These are phyloP conservation scores for Cryptococcus sp. DNA, from an alignment of 1,284 basidiomycete genomes.

Conservation along the genomic window DNA sequence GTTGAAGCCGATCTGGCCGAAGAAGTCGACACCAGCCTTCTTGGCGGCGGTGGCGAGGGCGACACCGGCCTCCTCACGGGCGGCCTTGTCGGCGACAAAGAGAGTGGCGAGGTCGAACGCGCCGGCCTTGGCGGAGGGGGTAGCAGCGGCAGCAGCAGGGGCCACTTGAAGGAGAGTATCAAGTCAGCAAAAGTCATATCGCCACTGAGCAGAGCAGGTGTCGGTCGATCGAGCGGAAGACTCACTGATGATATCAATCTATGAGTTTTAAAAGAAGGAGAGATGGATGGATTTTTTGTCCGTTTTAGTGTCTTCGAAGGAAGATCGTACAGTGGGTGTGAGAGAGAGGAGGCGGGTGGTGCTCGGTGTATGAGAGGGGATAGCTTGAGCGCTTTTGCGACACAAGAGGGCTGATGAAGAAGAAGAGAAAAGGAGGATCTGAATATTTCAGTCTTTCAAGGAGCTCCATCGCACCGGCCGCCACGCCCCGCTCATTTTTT, in stretches of 20 bases:
- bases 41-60: conserved; percentile 69
- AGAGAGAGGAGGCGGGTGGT: too few species aligned
- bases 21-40: conserved; percentile 80
- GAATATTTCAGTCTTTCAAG: conserved; percentile 1
- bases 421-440: background rate
- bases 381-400: conserved; percentile 2
- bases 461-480: too few species aligned
- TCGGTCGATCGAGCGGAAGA: background rate
- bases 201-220: background rate
- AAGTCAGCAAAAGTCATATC: background rate
- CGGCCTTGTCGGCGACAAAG: conserved; percentile 51
- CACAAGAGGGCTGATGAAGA: background rate
- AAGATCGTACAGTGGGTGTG: too few species aligned
- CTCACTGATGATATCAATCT: conserved; percentile 15
- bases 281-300: background rate
- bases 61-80: conserved; percentile 66
- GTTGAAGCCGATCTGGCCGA: conserved; percentile 71
- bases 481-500: too few species aligned
- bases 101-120: conserved; percentile 50
- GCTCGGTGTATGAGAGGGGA: background rate
- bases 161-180: conserved; percentile 31
- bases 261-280: background rate
- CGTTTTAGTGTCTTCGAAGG: background rate
- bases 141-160: conserved; percentile 44
- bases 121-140: conserved; percentile 40